Percentiles rank a stretch among this genome's conserved stretches.
These are phyloP conservation scores for Solanum chacoense DNA, from an alignment of 305 asterid genomes.

Conservation along the genomic window DNA sequence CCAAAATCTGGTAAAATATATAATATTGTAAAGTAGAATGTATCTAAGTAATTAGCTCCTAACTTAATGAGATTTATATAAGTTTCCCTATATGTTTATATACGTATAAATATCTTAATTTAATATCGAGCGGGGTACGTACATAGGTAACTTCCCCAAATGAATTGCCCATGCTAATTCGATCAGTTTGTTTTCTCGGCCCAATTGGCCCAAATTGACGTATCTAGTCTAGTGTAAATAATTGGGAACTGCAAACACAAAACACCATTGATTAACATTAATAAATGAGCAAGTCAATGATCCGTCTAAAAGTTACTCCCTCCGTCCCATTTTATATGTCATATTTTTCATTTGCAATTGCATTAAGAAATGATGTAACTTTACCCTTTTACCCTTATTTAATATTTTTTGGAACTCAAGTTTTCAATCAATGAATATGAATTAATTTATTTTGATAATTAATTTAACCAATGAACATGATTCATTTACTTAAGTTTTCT, in stretches of 20 bases:
- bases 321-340: too few species aligned
- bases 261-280: not conserved
- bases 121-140: not conserved
- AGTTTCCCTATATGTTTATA: not conserved
- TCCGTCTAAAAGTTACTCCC: not conserved
- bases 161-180: not conserved
- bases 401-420: too few species aligned
- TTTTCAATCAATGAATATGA: too few species aligned
- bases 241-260: not conserved
- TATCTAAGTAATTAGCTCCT: too few species aligned
- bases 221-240: not conserved
- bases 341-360: too few species aligned
- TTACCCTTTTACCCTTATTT: too few species aligned
- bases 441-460: too few species aligned
- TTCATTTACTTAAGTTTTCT: too few species aligned
- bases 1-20: too few species aligned
- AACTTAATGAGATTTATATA: not conserved
- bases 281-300: not conserved
- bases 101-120: not conserved
- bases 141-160: not conserved
- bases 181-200: not conserved
- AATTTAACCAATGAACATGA: too few species aligned
- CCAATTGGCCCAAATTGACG: not conserved
- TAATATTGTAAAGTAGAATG: too few species aligned
- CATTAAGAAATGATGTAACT: too few species aligned